Evolutionary conservation across 768 basidiomycete species (phyloP), one percentile per base, ranked within the genome.

Genomic region (Rhodotorula kratochvilovae): DNA sequence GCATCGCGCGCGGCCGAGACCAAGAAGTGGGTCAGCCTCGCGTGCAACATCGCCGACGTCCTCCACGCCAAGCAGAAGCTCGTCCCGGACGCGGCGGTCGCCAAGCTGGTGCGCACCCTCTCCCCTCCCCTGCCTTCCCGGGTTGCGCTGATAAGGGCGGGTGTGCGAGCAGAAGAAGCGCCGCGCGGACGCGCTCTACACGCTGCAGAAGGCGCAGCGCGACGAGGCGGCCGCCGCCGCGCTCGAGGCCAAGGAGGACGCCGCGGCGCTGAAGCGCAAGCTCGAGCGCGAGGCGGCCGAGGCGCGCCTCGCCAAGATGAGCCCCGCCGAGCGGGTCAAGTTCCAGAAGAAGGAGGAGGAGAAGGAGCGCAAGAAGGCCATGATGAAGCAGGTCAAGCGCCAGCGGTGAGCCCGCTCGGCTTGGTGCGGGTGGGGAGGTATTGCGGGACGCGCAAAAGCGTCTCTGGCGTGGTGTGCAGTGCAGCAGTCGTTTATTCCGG

Each of bases 41-140:
- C 63, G 11, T 61, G 63, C 39, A 74, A 74, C 62, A 25, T 71
- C 15, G 66, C 60, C 43, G 73, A 74, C 55, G 58, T 70, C n/a
- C 29, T 74, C 13, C 12, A 71, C 61, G 17, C 16, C 6, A 67
- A 71, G 39, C 57, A 43, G 15, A 67, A 63, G 51, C 50, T 74
- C 10, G 10, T 74, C 0, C 62, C 69, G 15, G 69, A 67, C 13
- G 15, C 16, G 4, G 53, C 61, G 3, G 33, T 67, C 19, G 21
- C 27, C 53, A 74, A 74, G 69, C 36, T 61, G 8, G 67, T 68
- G 29, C 50, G 68, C 36, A 21, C 45, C 13, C 17, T 25, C 25
- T 54, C 19, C 31, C n/a, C 27, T 43, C 50, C 43, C 10, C 13
- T 46, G 8, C n/a, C 1, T 25, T 48, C 46, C 11, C 48, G 25